These are phyloP conservation scores for Catharanthus roseus DNA, from an alignment of 257 asterid species.

Conservation along the genomic window DNA sequence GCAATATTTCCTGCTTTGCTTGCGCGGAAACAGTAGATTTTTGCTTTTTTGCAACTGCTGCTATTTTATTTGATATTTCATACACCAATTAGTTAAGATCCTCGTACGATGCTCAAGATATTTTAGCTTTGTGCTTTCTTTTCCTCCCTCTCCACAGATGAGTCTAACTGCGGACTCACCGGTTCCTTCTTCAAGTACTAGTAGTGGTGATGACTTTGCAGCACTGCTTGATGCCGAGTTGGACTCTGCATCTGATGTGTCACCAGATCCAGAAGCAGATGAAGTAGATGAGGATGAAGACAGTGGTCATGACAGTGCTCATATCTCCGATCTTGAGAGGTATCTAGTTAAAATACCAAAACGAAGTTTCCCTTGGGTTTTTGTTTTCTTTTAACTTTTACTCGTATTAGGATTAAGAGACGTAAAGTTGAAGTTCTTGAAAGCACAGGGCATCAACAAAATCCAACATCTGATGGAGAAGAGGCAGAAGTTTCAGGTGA, in stretches of 20 bases:
- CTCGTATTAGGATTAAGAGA: conserved; percentile 59
- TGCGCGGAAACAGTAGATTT: too few relatives aligned
- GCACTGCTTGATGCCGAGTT: conserved; percentile 68
- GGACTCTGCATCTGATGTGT: conserved; percentile 53
- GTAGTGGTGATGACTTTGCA: conserved; percentile 81
- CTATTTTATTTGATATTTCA: not conserved
- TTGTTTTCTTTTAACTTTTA: conserved; percentile 5
- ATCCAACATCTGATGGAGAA: conserved; percentile 38
- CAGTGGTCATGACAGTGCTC: conserved; percentile 13
- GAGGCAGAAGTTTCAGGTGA: conserved; percentile 33
- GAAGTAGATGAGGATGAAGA: conserved; percentile 31
- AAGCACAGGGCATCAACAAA: conserved; percentile 22
- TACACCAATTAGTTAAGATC: not conserved
- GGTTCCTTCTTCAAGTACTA: conserved; percentile 65
- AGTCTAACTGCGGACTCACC: conserved; percentile 77
- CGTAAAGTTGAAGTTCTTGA: conserved; percentile 51
- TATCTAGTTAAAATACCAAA: conserved; percentile 9
- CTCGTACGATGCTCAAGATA: not conserved
- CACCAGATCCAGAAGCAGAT: conserved; percentile 34
- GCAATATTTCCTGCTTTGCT: too few relatives aligned
- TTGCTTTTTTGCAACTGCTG: too few relatives aligned
- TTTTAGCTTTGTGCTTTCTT: not conserved
- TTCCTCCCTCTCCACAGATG: conserved; percentile 39
- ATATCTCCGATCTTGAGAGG: conserved; percentile 34
- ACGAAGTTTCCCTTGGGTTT: not conserved